Evolutionary conservation across 257 asterid genomes (phyloP).

Genomic region (Solanum lycopersicoides): DNA sequence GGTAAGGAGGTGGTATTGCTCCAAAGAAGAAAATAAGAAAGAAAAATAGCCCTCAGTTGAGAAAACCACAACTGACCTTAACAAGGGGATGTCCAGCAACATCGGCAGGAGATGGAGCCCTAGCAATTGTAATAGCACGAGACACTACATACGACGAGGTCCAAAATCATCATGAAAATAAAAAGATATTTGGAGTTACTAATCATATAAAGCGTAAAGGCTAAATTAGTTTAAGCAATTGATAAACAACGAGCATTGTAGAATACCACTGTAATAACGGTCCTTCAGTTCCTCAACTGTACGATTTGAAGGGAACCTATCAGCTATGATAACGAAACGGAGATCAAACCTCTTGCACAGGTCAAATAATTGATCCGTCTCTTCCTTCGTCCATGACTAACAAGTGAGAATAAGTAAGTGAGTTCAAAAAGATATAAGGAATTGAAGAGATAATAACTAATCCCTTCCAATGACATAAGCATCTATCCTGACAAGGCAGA

Average conservation of each 20-base stretch:
- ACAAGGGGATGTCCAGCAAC: slow-evolving; percentile 62
- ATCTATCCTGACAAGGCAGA: not conserved
- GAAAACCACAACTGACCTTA: slow-evolving; percentile 36
- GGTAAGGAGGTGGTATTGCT: not conserved
- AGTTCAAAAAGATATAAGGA: not conserved
- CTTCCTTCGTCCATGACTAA: slow-evolving; percentile 95
- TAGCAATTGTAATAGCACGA: slow-evolving; percentile 57
- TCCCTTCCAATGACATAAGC: not conserved
- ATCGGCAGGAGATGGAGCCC: slow-evolving; percentile 65
- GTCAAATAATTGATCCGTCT: slow-evolving; percentile 82
- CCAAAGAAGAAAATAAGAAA: not conserved
- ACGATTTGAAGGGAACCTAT: slow-evolving; percentile 73
- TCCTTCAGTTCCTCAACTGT: slow-evolving; percentile 87
- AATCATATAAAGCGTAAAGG: not conserved
- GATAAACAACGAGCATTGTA: not conserved
- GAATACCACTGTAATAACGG: slow-evolving; percentile 77
- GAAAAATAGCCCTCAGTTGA: not conserved
- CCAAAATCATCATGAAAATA: not conserved
- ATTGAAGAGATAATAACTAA: not conserved
- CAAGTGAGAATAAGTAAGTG: slow-evolving; percentile 3
- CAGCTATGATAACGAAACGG: slow-evolving; percentile 80
- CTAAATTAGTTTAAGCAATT: not conserved
- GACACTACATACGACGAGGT: slow-evolving; percentile 31
- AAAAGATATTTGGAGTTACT: not conserved
- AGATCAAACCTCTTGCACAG: slow-evolving; percentile 89